These are phyloP conservation scores for Artomyces pyxidatus DNA, from an alignment of 768 basidiomycete species.

Conservation along the genomic window DNA sequence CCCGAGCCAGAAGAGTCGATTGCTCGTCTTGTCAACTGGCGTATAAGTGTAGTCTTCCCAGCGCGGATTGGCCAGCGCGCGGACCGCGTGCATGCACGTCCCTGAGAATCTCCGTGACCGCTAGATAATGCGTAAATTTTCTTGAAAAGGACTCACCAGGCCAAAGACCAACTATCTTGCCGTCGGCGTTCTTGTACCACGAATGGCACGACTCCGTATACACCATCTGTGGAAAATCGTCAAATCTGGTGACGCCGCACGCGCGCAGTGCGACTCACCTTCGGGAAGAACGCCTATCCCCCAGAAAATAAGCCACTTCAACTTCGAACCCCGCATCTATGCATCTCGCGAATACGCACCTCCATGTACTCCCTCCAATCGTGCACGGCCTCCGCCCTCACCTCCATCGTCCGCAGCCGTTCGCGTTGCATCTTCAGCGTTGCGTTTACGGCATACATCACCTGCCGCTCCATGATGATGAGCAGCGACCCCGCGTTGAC, in stretches of 20 bases:
- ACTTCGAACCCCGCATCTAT: too few species aligned
- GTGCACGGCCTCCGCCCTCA: conserved; percentile 21
- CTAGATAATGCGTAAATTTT: too few species aligned
- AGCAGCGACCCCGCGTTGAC: conserved; percentile 21
- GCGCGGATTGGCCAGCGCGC: conserved; percentile 16
- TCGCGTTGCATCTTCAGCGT: conserved; percentile 25
- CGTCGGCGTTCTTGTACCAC: conserved; percentile 23
- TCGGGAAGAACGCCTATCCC: conserved; percentile 13
- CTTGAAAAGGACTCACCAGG: too few species aligned
- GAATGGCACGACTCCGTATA: conserved; percentile 19
- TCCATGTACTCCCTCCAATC: conserved; percentile 23
- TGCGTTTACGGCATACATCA: conserved; percentile 18
- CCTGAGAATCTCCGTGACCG: too few species aligned
- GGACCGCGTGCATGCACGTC: conserved; percentile 8
- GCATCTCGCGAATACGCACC: not conserved
- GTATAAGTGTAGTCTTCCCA: conserved; percentile 23
- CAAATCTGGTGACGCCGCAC: too few species aligned
- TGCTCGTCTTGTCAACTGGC: conserved; percentile 7
- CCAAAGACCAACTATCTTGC: conserved; percentile 22
- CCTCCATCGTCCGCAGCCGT: conserved; percentile 19
- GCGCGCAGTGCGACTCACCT: too few species aligned
- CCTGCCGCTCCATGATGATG: conserved; percentile 19
- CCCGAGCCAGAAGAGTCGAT: conserved; percentile 22
- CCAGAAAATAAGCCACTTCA: not conserved
- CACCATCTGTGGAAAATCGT: conserved; percentile 17